Evolutionary conservation across 1,139 yeast genomes (phyloP).

Genomic region (Magnusiomyces sp.): DNA sequence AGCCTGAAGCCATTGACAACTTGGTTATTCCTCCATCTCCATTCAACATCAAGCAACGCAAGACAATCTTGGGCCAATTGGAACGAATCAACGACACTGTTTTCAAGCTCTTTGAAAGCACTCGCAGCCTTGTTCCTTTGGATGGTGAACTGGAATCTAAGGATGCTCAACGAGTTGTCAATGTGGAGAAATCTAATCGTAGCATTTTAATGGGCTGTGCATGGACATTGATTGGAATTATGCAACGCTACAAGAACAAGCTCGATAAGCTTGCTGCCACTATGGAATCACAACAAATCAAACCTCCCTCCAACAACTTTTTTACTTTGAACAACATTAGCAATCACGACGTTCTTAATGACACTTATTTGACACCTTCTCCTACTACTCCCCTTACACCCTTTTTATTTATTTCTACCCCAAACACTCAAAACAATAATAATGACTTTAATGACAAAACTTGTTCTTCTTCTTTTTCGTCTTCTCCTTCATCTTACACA

Average conservation of each 20-base stretch:
- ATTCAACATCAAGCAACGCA: neutral
- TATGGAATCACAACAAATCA: neutral
- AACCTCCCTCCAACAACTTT: neutral
- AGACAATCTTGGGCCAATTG: neutral
- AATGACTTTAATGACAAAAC: neutral
- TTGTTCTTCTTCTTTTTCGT: no score
- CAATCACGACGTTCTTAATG: no score
- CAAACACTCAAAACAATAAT: neutral
- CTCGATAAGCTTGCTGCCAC: neutral
- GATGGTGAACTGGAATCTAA: slow-evolving; percentile 2
- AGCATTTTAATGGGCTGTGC: slow-evolving; percentile 8
- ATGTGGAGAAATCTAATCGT: slow-evolving; percentile 11
- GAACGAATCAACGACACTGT: slow-evolving; percentile 7
- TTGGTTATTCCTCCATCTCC: neutral
- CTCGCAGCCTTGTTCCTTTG: slow-evolving; percentile 5
- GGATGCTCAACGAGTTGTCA: slow-evolving; percentile 10
- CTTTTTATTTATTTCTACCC: neutral
- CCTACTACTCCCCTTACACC: neutral
- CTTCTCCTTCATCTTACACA: no score
- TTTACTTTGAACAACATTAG: neutral
- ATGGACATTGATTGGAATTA: slow-evolving; percentile 11
- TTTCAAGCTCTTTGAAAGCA: slow-evolving; percentile 5
- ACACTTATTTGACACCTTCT: no score
- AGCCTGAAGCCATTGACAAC: neutral
- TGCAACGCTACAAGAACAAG: neutral